Evolutionary conservation across 768 basidiomycete species (phyloP).

Genomic region (Leccinellum albellum): DNA sequence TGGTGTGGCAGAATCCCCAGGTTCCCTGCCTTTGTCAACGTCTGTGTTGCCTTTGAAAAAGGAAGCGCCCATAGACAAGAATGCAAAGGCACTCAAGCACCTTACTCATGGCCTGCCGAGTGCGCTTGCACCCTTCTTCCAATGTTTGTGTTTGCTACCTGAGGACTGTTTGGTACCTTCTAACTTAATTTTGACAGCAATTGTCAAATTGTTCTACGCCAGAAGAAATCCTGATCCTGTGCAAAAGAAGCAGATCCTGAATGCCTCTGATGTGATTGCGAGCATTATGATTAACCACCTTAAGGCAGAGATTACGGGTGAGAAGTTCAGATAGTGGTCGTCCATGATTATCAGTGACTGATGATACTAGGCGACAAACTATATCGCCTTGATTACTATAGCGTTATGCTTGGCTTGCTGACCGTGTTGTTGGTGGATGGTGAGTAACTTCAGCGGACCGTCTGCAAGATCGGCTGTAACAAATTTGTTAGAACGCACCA

Average conservation of each 20-base stretch:
- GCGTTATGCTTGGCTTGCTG: conserved; percentile 51
- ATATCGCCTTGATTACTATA: conserved; percentile 46
- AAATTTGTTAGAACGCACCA: conserved; percentile 59
- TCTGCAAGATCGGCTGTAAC: conserved; percentile 1
- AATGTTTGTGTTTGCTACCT: conserved; percentile 49
- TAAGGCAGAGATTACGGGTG: conserved; percentile 49
- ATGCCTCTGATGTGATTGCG: conserved; percentile 68
- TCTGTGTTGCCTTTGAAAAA: conserved; percentile 34
- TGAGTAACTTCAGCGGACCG: conserved; percentile 20
- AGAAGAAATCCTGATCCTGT: conserved; percentile 69
- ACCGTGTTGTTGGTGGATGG: conserved; percentile 58
- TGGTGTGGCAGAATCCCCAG: conserved; percentile 27
- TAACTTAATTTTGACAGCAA: conserved; percentile 45
- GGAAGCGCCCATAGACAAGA: conserved; percentile 52
- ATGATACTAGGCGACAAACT: conserved; percentile 36
- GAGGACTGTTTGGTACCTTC: neutral
- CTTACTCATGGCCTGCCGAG: conserved; percentile 74
- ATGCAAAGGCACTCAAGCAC: conserved; percentile 75
- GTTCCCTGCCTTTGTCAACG: conserved; percentile 15
- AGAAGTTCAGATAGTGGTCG: conserved; percentile 25
- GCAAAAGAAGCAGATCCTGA: conserved; percentile 75
- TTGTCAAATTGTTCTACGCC: conserved; percentile 83
- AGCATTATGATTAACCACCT: conserved; percentile 72
- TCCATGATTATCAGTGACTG: conserved; percentile 7
- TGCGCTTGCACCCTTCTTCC: conserved; percentile 78